Conservation (phyloP, 768 basidiomycete species). For the Termitomyces sp. region DNA sequence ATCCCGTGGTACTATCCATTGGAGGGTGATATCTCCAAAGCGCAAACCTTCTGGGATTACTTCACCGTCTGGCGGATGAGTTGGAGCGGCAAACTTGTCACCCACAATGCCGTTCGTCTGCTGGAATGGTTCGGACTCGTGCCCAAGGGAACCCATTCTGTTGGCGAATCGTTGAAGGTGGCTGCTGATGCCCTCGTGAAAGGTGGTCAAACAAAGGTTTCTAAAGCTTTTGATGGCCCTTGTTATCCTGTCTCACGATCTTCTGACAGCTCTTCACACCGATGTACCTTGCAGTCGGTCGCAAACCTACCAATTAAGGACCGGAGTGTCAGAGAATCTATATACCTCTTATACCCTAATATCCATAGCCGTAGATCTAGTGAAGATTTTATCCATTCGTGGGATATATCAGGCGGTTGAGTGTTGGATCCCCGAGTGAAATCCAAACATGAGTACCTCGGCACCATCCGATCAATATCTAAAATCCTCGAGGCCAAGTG, state of each 20-base stretch:
- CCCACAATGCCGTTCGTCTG: slow-evolving; percentile 70
- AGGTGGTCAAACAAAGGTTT: slow-evolving; percentile 82
- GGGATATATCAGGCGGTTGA: not conserved
- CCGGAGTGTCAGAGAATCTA: not conserved
- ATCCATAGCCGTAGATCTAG: slow-evolving; percentile 2
- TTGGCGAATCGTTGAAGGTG: slow-evolving; percentile 82
- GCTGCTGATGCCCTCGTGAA: slow-evolving; percentile 76
- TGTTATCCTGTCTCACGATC: not conserved
- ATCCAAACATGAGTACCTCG: slow-evolving; percentile 25
- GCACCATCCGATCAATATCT: slow-evolving; percentile 20
- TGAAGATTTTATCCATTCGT: not conserved
- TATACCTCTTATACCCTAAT: slow-evolving; percentile 15
- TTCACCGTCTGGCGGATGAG: slow-evolving; percentile 88
- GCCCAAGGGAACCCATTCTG: slow-evolving; percentile 89
- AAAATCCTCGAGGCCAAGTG: slow-evolving; percentile 9
- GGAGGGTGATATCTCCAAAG: slow-evolving; percentile 88
- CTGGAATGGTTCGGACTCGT: slow-evolving; percentile 75
- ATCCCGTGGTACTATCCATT: slow-evolving; percentile 96
- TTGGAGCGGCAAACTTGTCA: slow-evolving; percentile 78
- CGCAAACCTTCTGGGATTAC: slow-evolving; percentile 91
- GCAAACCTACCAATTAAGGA: slow-evolving; percentile 44
- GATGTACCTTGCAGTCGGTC: slow-evolving; percentile 69
- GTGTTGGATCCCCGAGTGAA: slow-evolving; percentile 2
- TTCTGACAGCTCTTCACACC: slow-evolving; percentile 72
- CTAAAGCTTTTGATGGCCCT: slow-evolving; percentile 14